A percentile compares a stretch with the other conserved stretches of the same genome.
These are phyloP conservation scores for Didymella keratinophila DNA, from an alignment of 2,329 filamentous ascomycete species.

Conservation along the genomic window DNA sequence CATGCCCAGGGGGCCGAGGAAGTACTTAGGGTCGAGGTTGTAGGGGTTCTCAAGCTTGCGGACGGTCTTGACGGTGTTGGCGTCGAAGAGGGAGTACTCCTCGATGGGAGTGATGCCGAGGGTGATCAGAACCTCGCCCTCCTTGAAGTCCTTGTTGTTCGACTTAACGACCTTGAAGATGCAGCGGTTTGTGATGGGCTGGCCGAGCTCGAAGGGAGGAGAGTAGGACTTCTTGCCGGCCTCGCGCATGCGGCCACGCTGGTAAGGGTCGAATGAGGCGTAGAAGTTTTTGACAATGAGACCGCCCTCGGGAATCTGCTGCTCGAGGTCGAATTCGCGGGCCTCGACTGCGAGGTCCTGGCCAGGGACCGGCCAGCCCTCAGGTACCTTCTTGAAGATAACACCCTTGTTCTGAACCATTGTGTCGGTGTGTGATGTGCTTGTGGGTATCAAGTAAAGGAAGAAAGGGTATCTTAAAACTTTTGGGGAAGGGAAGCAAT, in stretches of 20 bases:
- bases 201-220: slow-evolving; percentile 66
- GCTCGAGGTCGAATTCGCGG: slow-evolving; percentile 71
- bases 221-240: slow-evolving; percentile 71
- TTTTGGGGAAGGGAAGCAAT: background rate
- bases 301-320: slow-evolving; percentile 67
- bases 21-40: slow-evolving; percentile 70
- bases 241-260: slow-evolving; percentile 79
- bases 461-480: slow-evolving; percentile 2
- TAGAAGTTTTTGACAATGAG: slow-evolving; percentile 75
- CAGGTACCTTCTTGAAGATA: slow-evolving; percentile 74
- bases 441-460: slow-evolving; percentile 7
- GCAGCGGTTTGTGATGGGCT: slow-evolving; percentile 69
- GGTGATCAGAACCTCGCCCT: slow-evolving; percentile 71
- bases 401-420: slow-evolving; percentile 76
- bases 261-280: slow-evolving; percentile 83
- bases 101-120: slow-evolving; percentile 63
- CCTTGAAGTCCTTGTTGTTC: slow-evolving; percentile 67
- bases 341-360: slow-evolving; percentile 74
- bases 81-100: slow-evolving; percentile 70
- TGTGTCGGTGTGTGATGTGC: slow-evolving; percentile 15
- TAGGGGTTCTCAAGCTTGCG: slow-evolving; percentile 72
- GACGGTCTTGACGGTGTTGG: slow-evolving; percentile 55
- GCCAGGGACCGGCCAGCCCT: slow-evolving; percentile 71
- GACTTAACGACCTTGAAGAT: slow-evolving; percentile 77
- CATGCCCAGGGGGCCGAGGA: slow-evolving; percentile 81